Evolutionary conservation across 2,329 filamentous ascomycete genomes (phyloP).

Genomic region (Neodidymelliopsis sp.): DNA sequence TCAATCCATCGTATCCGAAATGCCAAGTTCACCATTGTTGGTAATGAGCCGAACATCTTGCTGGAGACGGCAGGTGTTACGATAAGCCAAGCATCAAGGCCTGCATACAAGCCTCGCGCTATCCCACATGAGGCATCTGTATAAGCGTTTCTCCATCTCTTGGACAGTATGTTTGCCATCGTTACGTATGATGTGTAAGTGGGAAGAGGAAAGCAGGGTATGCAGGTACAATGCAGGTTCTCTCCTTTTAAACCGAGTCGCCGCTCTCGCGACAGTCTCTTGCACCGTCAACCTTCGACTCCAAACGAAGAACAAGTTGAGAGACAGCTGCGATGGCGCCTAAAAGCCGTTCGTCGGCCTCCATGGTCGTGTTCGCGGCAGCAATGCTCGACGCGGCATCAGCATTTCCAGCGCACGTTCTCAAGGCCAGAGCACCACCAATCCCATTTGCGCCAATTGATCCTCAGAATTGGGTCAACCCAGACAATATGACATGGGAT

Average conservation of each 20-base stretch:
- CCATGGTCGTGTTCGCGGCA: constrained; percentile 24
- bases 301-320: background rate
- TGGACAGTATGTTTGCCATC: constrained; percentile 15
- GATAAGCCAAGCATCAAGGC: constrained; percentile 32
- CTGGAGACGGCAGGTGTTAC: constrained; percentile 33
- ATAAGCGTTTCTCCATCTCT: constrained; percentile 24
- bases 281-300: background rate
- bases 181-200: constrained; percentile 26
- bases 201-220: constrained; percentile 4
- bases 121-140: constrained; percentile 35
- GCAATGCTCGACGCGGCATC: constrained; percentile 26
- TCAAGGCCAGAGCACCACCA: constrained; percentile 19
- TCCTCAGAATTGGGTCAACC: constrained; percentile 61
- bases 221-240: background rate
- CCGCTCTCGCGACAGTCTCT: background rate
- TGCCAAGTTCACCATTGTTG: constrained; percentile 11
- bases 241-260: background rate
- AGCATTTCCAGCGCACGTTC: constrained; percentile 27
- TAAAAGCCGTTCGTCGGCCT: constrained; percentile 13
- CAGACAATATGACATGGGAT: constrained; percentile 59
- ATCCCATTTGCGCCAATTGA: constrained; percentile 61
- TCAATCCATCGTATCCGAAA: background rate
- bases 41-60: constrained; percentile 15
- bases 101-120: constrained; percentile 21
- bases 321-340: constrained; percentile 1